Evolutionary conservation across 2,329 filamentous ascomycete species (phyloP).

Genomic region (Paraconiothyrium brasiliense): DNA sequence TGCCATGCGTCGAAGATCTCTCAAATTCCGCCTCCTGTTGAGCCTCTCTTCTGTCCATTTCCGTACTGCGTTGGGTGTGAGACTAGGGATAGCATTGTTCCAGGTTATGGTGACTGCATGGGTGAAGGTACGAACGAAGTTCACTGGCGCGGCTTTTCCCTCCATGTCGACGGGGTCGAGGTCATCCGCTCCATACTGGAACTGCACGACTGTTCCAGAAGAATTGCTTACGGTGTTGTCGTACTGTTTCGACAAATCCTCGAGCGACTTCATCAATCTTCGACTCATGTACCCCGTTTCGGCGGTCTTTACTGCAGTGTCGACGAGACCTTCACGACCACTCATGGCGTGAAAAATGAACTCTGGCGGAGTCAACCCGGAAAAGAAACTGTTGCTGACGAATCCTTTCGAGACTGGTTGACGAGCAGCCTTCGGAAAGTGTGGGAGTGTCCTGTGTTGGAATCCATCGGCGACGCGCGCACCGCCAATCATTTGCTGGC

Average conservation of each 20-base stretch:
- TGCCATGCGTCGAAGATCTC: constrained; percentile 30
- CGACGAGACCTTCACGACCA: constrained; percentile 96
- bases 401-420: constrained; percentile 97
- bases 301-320: constrained; percentile 98
- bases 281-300: constrained; percentile 99
- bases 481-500: constrained; percentile 96
- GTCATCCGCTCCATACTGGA: constrained; percentile 96
- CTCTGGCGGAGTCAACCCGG: constrained; percentile 86
- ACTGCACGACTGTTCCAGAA: constrained; percentile 87
- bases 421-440: constrained; percentile 92
- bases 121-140: constrained; percentile 90
- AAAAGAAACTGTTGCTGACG: constrained; percentile 97
- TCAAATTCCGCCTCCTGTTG: constrained; percentile 65
- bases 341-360: constrained; percentile 99
- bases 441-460: constrained; percentile 91
- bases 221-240: constrained; percentile 95
- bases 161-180: constrained; percentile 98
- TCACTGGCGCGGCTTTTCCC: constrained; percentile 87
- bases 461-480: constrained; percentile 95
- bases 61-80: constrained; percentile 79
- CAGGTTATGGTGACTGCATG: constrained; percentile 81
- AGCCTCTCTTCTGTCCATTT: constrained; percentile 74
- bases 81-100: constrained; percentile 76
- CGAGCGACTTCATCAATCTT: constrained; percentile 95
- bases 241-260: constrained; percentile 92